These are phyloP conservation scores for Nicotiana noctiflora DNA, from an alignment of 257 asterid species.

Conservation along the genomic window DNA sequence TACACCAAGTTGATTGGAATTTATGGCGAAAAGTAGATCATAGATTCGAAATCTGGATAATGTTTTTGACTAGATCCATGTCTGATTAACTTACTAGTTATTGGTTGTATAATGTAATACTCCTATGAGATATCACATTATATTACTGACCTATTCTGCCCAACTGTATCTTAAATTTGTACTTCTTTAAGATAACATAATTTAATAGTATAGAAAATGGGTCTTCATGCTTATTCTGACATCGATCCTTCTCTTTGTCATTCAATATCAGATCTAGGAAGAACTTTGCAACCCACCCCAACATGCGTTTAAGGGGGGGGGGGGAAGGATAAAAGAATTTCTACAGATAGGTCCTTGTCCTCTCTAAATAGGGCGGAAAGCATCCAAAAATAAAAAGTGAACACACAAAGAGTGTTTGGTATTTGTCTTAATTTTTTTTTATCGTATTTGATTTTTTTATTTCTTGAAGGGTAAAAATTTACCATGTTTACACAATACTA, in stretches of 20 bases:
- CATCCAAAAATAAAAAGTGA: too few relatives aligned
- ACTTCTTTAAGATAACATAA: background rate
- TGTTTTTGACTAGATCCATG: slow-evolving; percentile 3
- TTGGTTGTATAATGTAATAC: background rate
- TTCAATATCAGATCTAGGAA: background rate
- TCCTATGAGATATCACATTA: background rate
- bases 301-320: too few relatives aligned
- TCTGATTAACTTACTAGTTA: background rate
- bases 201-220: background rate
- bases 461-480: too few relatives aligned
- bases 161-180: background rate
- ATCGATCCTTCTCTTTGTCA: background rate
- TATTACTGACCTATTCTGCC: background rate
- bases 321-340: background rate
- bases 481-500: too few relatives aligned
- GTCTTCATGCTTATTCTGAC: background rate
- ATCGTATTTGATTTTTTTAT: too few relatives aligned
- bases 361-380: too few relatives aligned
- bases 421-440: too few relatives aligned
- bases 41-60: background rate
- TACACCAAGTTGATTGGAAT: background rate
- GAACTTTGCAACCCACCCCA: too few relatives aligned
- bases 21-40: background rate
- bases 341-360: background rate
- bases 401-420: too few relatives aligned